A percentile compares a stretch with the other conserved stretches of the same genome.
These are phyloP conservation scores for Phytophthora rubi DNA, from an alignment of 352 stramenopile species.

Conservation along the genomic window DNA sequence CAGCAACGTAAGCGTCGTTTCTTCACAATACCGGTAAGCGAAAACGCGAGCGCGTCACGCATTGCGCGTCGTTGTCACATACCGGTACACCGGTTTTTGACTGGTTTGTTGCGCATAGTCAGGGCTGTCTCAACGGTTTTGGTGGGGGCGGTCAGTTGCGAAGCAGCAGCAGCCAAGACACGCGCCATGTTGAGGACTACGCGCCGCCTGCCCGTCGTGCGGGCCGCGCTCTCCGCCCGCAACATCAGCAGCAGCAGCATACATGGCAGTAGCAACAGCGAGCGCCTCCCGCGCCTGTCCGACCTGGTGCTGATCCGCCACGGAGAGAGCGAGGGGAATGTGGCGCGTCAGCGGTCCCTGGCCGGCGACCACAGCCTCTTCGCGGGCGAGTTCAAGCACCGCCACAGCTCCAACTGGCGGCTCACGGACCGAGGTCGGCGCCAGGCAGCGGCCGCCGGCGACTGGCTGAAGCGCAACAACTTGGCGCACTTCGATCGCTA, in stretches of 20 bases:
- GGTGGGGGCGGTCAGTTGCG: conserved; percentile 13
- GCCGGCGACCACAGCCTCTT: conserved; percentile 88
- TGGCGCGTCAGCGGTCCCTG: conserved; percentile 84
- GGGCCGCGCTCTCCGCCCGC: conserved; percentile 2
- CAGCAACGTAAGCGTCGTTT: no score
- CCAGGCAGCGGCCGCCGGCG: conserved; percentile 75
- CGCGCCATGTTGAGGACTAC: conserved; percentile 31
- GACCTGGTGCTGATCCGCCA: conserved; percentile 91
- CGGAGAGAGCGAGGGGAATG: conserved; percentile 90
- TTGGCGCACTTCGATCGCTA: conserved; percentile 84
- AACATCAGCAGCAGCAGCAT: conserved; percentile 17
- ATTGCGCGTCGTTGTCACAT: no score
- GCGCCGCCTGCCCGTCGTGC: conserved; percentile 8
- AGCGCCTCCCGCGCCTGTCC: conserved; percentile 60
- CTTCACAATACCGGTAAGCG: no score
- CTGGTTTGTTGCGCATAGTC: no score
- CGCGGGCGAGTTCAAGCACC: conserved; percentile 87
- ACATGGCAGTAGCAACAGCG: conserved; percentile 20
- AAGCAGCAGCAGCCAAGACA: conserved; percentile 15
- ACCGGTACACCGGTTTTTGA: no score
- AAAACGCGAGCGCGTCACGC: background rate
- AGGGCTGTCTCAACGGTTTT: no score
- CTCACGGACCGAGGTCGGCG: conserved; percentile 84
- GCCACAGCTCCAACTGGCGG: conserved; percentile 89
- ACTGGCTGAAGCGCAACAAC: conserved; percentile 85